Conservation (phyloP, 768 basidiomycete species). For the Candolleomyces efflorescens region DNA sequence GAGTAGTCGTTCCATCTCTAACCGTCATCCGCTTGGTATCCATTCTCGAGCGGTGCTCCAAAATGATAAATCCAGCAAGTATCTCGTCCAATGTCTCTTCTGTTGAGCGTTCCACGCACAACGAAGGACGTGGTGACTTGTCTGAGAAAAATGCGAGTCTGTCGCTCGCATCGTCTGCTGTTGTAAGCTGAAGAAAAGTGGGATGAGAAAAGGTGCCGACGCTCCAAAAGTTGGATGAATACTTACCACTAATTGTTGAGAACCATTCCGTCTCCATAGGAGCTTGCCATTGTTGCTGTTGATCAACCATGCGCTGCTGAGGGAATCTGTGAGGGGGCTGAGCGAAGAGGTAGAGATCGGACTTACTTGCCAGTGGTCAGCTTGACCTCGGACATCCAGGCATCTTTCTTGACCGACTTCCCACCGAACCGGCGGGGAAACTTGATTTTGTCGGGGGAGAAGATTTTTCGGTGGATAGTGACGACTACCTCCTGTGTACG, state of each 20-base stretch:
- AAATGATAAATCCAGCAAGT: background rate
- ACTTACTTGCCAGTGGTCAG: background rate
- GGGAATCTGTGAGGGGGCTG: background rate
- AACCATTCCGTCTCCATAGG: background rate
- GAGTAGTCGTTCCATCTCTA: too few species aligned
- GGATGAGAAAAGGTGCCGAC: too few species aligned
- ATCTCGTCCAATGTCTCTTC: background rate
- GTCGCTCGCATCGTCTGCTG: background rate
- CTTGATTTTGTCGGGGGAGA: background rate
- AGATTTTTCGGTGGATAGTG: background rate
- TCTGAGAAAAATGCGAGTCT: background rate
- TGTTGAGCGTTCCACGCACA: background rate
- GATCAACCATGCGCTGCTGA: background rate
- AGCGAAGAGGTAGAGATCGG: background rate
- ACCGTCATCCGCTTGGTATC: too few species aligned
- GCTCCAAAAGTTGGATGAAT: too few species aligned
- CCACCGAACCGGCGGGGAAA: background rate
- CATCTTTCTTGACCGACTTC: background rate
- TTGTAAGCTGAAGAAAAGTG: background rate
- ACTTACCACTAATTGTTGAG: background rate
- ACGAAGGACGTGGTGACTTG: background rate
- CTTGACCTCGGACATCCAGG: background rate
- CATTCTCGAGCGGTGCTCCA: too few species aligned
- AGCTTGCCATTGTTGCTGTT: background rate
- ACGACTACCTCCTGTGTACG: background rate